Evolutionary conservation across 116 monocot genomes (phyloP).

Genomic region (Posidonia oceanica): DNA sequence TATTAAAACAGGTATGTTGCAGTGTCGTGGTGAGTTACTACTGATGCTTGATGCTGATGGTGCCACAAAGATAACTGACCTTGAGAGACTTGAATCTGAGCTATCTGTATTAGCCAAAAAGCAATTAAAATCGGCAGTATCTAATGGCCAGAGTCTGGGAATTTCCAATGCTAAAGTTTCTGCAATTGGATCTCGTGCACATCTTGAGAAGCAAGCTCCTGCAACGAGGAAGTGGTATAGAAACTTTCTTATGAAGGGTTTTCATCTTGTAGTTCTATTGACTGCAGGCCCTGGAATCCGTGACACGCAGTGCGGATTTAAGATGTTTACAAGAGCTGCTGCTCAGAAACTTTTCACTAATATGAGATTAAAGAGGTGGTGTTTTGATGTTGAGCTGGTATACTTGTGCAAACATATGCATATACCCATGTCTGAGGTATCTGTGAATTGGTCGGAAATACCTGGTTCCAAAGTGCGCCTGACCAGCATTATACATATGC

Average conservation of each 20-base stretch:
- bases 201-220: constrained; percentile 94
- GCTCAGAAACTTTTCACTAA: constrained; percentile 88
- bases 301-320: constrained; percentile 99
- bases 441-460: constrained; percentile 92
- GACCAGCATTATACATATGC: constrained; percentile 89
- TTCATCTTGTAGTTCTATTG: constrained; percentile 83
- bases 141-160: constrained; percentile 7
- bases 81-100: constrained; percentile 88
- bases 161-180: constrained; percentile 49
- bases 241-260: constrained; percentile 96
- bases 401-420: constrained; percentile 74
- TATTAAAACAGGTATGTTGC: constrained; percentile 93
- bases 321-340: constrained; percentile 95
- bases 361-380: constrained; percentile 90
- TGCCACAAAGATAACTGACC: constrained; percentile 78
- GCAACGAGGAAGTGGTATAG: constrained; percentile 96
- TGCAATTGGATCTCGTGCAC: constrained; percentile 93
- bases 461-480: constrained; percentile 91
- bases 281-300: constrained; percentile 77
- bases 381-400: constrained; percentile 93
- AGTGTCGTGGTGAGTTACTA: constrained; percentile 80
- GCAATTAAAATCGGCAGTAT: constrained; percentile 17
- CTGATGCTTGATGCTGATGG: constrained; percentile 99
- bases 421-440: constrained; percentile 86
- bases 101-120: constrained; percentile 35